Conservation (phyloP, 306 rosid species). For the Cotoneaster glaucophyllus region DNA sequence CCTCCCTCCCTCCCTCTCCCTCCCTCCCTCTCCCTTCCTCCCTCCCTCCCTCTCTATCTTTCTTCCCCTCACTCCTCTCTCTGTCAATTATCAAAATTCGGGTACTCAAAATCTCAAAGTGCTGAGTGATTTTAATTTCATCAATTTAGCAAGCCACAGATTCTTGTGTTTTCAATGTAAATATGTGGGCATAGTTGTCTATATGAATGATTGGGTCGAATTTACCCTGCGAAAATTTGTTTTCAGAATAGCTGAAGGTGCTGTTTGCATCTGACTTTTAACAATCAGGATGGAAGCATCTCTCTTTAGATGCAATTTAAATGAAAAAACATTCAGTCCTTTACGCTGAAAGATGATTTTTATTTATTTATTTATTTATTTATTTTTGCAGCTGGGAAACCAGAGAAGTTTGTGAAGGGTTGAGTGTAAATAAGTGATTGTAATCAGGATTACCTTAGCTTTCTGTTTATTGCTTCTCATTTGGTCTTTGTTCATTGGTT, state of each 20-base stretch:
- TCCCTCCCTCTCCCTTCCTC: not conserved
- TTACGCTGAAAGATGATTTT: not conserved
- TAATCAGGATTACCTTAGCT: not conserved
- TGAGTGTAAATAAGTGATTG: not conserved
- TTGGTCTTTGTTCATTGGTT: not conserved
- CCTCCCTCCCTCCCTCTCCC: not conserved
- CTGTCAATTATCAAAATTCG: not conserved
- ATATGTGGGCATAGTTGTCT: not conserved
- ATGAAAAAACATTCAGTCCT: not conserved
- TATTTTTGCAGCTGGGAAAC: too few species aligned
- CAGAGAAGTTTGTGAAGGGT: not conserved
- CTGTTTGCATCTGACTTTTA: not conserved
- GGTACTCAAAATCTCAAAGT: not conserved
- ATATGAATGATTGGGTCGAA: not conserved
- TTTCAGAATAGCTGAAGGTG: not conserved
- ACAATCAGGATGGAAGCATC: not conserved
- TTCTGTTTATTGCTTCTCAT: not conserved
- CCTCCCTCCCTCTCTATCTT: too few species aligned
- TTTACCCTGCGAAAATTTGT: not conserved
- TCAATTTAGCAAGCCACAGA: not conserved
- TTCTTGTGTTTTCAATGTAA: not conserved
- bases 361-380: too few species aligned
- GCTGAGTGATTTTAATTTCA: not conserved
- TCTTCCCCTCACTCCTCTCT: not conserved
- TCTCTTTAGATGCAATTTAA: not conserved